Evolutionary conservation across 768 basidiomycete species (phyloP), one percentile per base, ranked within the genome.

Genomic region (Boletus rex-veris): DNA sequence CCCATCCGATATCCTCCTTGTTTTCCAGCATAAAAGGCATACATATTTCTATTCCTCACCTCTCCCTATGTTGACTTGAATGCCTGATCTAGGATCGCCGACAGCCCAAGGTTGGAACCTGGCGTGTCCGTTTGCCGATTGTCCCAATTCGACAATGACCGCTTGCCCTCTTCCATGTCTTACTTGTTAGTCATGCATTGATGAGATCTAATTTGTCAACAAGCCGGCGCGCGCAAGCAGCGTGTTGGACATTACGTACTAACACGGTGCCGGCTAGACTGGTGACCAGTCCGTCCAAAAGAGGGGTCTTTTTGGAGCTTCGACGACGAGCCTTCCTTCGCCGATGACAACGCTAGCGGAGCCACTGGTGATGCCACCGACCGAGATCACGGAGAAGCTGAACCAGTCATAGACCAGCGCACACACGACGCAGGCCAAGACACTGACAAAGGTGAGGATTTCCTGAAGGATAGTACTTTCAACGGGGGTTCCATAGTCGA

Each of bases 311-410:
- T 28, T 28, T 28, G 71, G 72, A 11, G 26, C 26, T 28, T 28
- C 26, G 7, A 28, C 8, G 7, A 28, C 26, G 8, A 28, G 1
- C 26, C 26, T 57, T 31, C 65, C 66, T 0, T 54, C 54, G 14
- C 71, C 71, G 7, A 72, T 63, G 45, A 61, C 45, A 7, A 45
- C 6, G 54, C 64, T 64, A 15, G 68, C 52, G 18, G 52, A 42
- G 18, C 71, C 72, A 33, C 59, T 72, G 51, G 64, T 60, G 21
- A 74, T 5, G 45, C 71, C 68, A 2, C 73, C 69, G 15, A 71
- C 36, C 2, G 70, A 47, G 43, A 73, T 73, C 61, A 72, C 59
- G 31, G 60, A 57, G 43, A 67, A 68, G 26, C 26, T 26, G 26
- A 24, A 24, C 24, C 26, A 7, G 26, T 8, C 26, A 26, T 26